Percentiles rank a stretch among this genome's conserved stretches.
phyloP scores from a whole-genome alignment of 352 stramenopile species.

The Stephanocyclus meneghinianus region DNA sequence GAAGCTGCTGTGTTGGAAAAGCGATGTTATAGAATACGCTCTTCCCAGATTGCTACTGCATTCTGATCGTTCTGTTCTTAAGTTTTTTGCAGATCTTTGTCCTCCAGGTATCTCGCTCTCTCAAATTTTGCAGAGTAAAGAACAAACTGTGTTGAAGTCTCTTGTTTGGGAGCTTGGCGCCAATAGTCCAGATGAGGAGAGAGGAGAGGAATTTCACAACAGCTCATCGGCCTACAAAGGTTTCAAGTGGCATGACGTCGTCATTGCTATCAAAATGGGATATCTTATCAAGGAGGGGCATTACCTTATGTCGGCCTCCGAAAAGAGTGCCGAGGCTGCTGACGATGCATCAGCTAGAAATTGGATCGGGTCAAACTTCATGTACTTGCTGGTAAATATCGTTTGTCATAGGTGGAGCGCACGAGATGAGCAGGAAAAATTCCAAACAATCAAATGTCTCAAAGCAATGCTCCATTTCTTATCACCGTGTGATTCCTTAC shows the following conservation, averaged over 20 bases:
- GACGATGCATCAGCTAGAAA: conserved; percentile 44
- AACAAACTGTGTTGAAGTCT: conserved; percentile 67
- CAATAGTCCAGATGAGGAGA: conserved; percentile 52
- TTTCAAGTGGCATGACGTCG: conserved; percentile 42
- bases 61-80: conserved; percentile 44
- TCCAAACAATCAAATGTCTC: conserved; percentile 67
- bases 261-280: conserved; percentile 50
- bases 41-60: conserved; percentile 68
- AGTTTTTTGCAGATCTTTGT: conserved; percentile 73
- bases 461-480: conserved; percentile 63
- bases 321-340: conserved; percentile 25
- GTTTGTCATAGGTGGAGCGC: conserved; percentile 67
- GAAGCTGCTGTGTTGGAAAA: conserved; percentile 65
- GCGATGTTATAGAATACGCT: conserved; percentile 62
- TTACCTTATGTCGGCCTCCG: conserved; percentile 36
- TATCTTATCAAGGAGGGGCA: conserved; percentile 45
- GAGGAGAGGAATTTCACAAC: conserved; percentile 25
- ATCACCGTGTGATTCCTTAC: conserved; percentile 51
- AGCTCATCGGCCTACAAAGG: background rate
- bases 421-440: conserved; percentile 52
- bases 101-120: conserved; percentile 54
- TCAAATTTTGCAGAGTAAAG: conserved; percentile 61
- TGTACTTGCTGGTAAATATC: conserved; percentile 81
- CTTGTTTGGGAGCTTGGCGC: conserved; percentile 71
- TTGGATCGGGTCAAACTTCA: conserved; percentile 79